Percentiles rank a stretch among this genome's conserved stretches.
These are phyloP conservation scores for Euphorbia tirucalli DNA, from an alignment of 345 rosid genomes.

Conservation along the genomic window DNA sequence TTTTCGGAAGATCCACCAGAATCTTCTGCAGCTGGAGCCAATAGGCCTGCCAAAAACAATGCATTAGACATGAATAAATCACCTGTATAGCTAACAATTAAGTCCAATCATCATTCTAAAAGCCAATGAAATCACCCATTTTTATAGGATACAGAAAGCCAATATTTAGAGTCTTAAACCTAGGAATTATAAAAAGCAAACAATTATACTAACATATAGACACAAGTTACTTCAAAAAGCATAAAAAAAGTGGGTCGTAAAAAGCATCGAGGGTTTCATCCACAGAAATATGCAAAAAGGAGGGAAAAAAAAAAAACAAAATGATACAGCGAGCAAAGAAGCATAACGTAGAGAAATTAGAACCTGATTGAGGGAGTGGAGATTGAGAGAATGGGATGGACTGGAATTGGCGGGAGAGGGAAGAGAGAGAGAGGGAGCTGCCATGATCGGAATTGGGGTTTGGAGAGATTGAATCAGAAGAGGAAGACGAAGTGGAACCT, in stretches of 20 bases:
- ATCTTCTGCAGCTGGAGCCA: slow-evolving; percentile 47
- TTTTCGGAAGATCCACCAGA: slow-evolving; percentile 52
- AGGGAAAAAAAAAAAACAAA: not conserved
- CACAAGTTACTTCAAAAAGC: too few species aligned
- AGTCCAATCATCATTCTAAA: not conserved
- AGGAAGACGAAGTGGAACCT: slow-evolving; percentile 54
- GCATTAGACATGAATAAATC: slow-evolving; percentile 1
- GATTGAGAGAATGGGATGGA: slow-evolving; percentile 10
- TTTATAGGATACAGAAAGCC: not conserved
- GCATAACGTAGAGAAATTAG: not conserved
- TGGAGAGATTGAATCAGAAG: slow-evolving; percentile 30
- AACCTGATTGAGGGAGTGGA: slow-evolving; percentile 16
- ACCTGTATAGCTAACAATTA: not conserved
- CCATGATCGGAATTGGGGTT: slow-evolving; percentile 74
- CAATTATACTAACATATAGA: not conserved
- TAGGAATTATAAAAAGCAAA: not conserved
- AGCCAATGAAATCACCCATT: not conserved
- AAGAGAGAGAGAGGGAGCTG: slow-evolving; percentile 23
- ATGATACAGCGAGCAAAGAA: not conserved
- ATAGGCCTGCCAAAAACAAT: slow-evolving; percentile 30
- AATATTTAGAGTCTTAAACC: not conserved
- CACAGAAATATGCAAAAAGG: not conserved
- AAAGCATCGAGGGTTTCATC: not conserved
- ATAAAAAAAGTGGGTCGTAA: not conserved
- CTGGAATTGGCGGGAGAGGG: slow-evolving; percentile 26